These are phyloP conservation scores for Mycena rebaudengoi DNA, from an alignment of 768 basidiomycete species.

Conservation along the genomic window DNA sequence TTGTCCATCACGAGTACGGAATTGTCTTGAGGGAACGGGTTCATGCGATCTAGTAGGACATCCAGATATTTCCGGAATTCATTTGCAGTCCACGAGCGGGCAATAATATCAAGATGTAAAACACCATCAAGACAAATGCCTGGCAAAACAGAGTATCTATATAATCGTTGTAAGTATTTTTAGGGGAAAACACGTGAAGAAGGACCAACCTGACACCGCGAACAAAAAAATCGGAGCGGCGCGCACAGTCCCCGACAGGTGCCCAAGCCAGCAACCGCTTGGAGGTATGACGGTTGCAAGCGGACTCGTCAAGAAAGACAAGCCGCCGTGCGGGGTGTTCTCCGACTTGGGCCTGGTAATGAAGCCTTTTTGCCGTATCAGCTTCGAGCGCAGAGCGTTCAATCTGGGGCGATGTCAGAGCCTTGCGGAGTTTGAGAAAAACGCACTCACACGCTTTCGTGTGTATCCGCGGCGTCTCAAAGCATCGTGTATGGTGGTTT, in stretches of 20 bases:
- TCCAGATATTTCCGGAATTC: conserved; percentile 33
- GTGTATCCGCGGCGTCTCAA: not conserved
- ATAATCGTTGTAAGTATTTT: too few species aligned
- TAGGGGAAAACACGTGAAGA: too few species aligned
- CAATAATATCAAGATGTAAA: conserved; percentile 36
- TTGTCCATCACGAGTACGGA: conserved; percentile 48
- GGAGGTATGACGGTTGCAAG: conserved; percentile 29
- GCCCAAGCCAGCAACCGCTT: conserved; percentile 31
- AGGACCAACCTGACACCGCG: conserved; percentile 31
- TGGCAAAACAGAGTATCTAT: conserved; percentile 43
- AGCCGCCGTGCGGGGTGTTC: not conserved
- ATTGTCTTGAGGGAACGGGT: conserved; percentile 37
- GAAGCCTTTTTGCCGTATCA: not conserved
- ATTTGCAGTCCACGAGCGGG: conserved; percentile 34
- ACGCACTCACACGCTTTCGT: not conserved
- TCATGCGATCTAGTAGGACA: conserved; percentile 38
- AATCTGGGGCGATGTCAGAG: not conserved
- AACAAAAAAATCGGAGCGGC: conserved; percentile 29
- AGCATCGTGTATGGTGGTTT: not conserved
- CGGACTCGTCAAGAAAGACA: conserved; percentile 39
- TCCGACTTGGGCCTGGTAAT: not conserved
- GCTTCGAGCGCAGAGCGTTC: not conserved
- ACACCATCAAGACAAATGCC: conserved; percentile 41
- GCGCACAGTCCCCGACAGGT: conserved; percentile 23
- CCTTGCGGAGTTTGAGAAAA: not conserved